Base-by-base conservation (phyloP, 768 basidiomycete genomes). In the Leucosporidium creatinivorum region DNA sequence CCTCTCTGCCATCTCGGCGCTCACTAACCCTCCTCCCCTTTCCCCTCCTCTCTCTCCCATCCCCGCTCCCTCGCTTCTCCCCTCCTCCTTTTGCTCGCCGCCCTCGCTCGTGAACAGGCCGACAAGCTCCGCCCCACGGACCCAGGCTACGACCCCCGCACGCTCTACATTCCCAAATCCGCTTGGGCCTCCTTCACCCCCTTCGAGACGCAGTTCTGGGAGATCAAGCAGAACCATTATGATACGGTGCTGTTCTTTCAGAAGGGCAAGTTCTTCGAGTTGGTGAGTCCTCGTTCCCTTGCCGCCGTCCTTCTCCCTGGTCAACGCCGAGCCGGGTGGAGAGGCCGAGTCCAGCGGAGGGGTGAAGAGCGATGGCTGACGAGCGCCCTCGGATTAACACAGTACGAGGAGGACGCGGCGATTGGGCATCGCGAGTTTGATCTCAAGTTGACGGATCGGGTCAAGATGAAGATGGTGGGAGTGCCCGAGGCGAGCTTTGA, bases 391-490 rank as follows among this genome's bases (percentile, higher is more conserved):
- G 79, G n/a, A n/a, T n/a, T n/a, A n/a, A 85, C 80, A 96, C 25
- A 60, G 59, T 97, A 98, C 74, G 94, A 97, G 79, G 89, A 96
- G 63, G 94, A 98, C 78, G 94, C 94, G 54, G 65, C 88, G 18
- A 84, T 91, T 60, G 96, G 96, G 1, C 92, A 98, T 77, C 87
- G 87, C 74, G 86, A 93, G 63, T 99, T 99, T 76, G 96, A 98
- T 74, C 80, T 99, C 65, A 98, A 99, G 74, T 72, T 82, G 36
- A 82, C 81, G 0, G 80, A 87, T 63, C 81, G 96, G 68, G 96
- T 98, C 56, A 98, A 98, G 79, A 99, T 99, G 96, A 92, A 87
- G 68, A 99, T 99, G 94, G 94, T 90, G 50, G 96, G 96, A 48
- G 93, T 98, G 9, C 96, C 96, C 0, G 96, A 98, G 76, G 86